Conservation (phyloP, 169 alveolate genomes). For the Babesia ovis region DNA sequence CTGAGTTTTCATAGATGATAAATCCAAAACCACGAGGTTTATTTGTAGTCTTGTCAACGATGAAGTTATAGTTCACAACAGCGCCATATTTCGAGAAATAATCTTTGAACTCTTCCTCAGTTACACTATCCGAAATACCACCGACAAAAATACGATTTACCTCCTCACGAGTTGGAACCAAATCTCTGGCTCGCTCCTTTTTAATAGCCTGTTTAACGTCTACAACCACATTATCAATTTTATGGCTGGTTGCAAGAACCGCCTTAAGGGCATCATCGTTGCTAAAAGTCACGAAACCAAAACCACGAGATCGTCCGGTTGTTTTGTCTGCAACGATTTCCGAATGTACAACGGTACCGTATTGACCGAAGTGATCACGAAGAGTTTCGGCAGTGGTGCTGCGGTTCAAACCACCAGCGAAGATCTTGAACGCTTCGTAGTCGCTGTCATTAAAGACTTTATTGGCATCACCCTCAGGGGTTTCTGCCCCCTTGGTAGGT, state of each 20-base stretch:
- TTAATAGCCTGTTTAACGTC: conserved; percentile 74
- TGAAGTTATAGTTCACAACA: conserved; percentile 83
- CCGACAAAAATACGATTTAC: conserved; percentile 88
- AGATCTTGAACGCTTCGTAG: conserved; percentile 69
- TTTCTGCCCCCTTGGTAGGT: conserved; percentile 7
- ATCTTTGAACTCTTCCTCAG: conserved; percentile 79
- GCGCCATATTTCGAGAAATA: conserved; percentile 86
- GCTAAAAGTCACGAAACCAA: conserved; percentile 88
- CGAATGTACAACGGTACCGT: conserved; percentile 73
- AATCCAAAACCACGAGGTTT: conserved; percentile 92
- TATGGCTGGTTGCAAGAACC: conserved; percentile 74
- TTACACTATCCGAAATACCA: conserved; percentile 82
- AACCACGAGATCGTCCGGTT: conserved; percentile 90
- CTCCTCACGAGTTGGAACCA: conserved; percentile 75
- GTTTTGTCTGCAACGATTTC: conserved; percentile 73
- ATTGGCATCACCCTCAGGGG: not conserved
- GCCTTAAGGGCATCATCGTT: conserved; percentile 71
- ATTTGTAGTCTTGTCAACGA: conserved; percentile 83
- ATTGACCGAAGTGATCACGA: conserved; percentile 68
- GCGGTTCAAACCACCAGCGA: conserved; percentile 76
- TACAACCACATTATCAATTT: conserved; percentile 74
- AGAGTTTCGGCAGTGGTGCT: conserved; percentile 72
- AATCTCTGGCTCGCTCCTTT: conserved; percentile 68
- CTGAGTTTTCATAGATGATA: conserved; percentile 80
- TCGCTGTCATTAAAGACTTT: conserved; percentile 42